phyloP scores from a whole-genome alignment of 2,329 filamentous ascomycete species.

The Clonostachys solani region DNA sequence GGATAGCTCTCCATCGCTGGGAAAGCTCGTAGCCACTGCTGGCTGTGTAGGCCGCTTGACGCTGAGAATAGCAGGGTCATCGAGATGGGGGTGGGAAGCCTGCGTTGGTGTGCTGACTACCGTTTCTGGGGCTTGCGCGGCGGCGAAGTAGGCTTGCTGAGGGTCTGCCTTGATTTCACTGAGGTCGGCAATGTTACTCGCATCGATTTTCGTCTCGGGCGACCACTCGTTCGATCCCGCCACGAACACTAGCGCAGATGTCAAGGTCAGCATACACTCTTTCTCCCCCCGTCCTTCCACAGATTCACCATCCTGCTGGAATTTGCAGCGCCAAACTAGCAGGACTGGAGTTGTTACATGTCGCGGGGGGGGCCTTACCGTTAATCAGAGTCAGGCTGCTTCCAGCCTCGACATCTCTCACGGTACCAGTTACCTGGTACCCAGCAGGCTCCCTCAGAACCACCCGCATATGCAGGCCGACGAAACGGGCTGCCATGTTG shows the following conservation, averaged over 20 bases:
- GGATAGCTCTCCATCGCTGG: not conserved
- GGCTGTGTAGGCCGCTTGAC: constrained; percentile 38
- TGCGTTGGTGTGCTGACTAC: constrained; percentile 19
- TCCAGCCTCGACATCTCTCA: constrained; percentile 63
- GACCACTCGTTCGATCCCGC: constrained; percentile 35
- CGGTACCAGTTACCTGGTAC: constrained; percentile 63
- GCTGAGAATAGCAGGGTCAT: constrained; percentile 82
- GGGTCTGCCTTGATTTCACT: constrained; percentile 28
- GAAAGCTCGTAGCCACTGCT: not conserved
- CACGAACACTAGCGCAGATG: constrained; percentile 25
- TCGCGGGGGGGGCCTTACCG: constrained; percentile 45
- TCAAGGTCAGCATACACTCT: not conserved
- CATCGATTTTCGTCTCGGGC: constrained; percentile 38
- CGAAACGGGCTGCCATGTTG: constrained; percentile 57
- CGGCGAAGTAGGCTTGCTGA: constrained; percentile 16
- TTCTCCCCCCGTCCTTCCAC: not conserved
- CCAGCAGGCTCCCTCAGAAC: constrained; percentile 63
- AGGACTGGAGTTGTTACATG: not conserved
- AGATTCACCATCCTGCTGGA: too few relatives aligned
- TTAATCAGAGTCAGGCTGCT: constrained; percentile 67
- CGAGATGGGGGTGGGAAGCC: constrained; percentile 40
- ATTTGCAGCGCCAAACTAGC: too few relatives aligned
- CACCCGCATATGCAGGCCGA: constrained; percentile 73
- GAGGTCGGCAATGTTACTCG: constrained; percentile 39
- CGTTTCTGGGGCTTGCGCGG: constrained; percentile 14